A percentile compares a stretch with the other conserved stretches of the same genome.
These are phyloP conservation scores for Xerocomellus amylosporus DNA, from an alignment of 768 basidiomycete genomes.

Conservation along the genomic window DNA sequence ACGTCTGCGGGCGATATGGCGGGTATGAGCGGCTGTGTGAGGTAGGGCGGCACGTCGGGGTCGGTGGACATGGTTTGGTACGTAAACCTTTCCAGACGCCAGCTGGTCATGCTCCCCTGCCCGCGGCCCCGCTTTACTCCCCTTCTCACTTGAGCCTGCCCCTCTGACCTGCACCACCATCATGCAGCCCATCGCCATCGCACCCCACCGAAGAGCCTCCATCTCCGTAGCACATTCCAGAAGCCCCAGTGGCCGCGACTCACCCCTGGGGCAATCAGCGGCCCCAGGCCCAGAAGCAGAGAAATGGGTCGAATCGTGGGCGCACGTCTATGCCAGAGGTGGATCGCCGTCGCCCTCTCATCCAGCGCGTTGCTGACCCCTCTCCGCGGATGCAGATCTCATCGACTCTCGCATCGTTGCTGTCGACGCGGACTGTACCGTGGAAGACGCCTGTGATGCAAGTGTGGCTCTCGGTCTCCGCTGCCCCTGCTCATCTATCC, in stretches of 20 bases:
- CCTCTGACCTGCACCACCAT: background rate
- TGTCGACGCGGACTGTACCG: conserved; percentile 67
- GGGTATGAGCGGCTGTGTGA: conserved; percentile 48
- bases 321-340: conserved; percentile 57
- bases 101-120: conserved; percentile 15
- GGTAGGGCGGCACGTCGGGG: conserved; percentile 62
- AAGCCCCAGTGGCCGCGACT: conserved; percentile 17
- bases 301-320: conserved; percentile 62
- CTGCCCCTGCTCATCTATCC: background rate
- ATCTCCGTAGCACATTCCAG: conserved; percentile 13
- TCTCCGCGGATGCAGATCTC: conserved; percentile 45
- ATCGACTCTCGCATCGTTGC: conserved; percentile 66
- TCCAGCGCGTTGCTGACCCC: background rate
- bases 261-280: conserved; percentile 14
- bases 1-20: conserved; percentile 28
- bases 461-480: conserved; percentile 18
- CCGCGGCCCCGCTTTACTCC: conserved; percentile 7
- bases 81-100: conserved; percentile 13
- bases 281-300: conserved; percentile 35
- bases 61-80: conserved; percentile 21
- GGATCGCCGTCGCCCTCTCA: conserved; percentile 8
- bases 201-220: conserved; percentile 20
- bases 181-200: conserved; percentile 17
- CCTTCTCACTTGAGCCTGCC: background rate
- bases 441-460: conserved; percentile 83